Base-by-base conservation (phyloP, 441 rosid species). In the Adansonia madagascariensis region DNA sequence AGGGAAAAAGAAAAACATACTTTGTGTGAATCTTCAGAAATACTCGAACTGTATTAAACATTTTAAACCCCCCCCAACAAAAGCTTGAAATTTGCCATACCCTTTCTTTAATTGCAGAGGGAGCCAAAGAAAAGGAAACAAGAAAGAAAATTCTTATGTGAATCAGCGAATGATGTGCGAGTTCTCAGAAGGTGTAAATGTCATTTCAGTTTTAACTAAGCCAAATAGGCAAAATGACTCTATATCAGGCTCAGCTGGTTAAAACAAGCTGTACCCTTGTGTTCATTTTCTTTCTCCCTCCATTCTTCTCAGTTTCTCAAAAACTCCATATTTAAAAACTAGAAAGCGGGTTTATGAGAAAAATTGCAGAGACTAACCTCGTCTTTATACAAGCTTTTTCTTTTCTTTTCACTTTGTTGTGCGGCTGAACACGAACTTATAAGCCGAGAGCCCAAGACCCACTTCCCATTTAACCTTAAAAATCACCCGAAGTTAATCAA, bases 21-120 rank as follows among this genome's bases (percentile, higher is more conserved):
- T 79, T 75, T 80, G 80, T 80, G 80, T 66, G 85, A 85, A 82
- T 86, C 86, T 81, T 85, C 85, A 77, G 52, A 75, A 65, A 83
- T 66, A 79, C 84, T 78, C 78, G 14, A 75, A 57, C 53, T 75
- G n/a, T 39, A 77, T 41, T 14, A 14, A 66, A 50, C 24, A 73
- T 8, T 64, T 73, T 68, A 61, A 71, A 65, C 67, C 66, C 44
- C 41, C 41, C 41, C 17, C 77, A 79, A 80, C 77, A 79, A 80
- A 85, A 84, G 75, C 77, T 56, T 67, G 22, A 80, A 75, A 6
- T 78, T 59, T 50, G n/a, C 74, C 61, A 75, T 62, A 61, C 57
- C 69, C 68, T 17, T 61, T 62, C 27, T 75, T 62, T 50, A 20
- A 15, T 43, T 60, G 35, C 41, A 35, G 17, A 35, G 66, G 3